phyloP scores from a whole-genome alignment of 306 rosid species.

The Neltuma alba region DNA sequence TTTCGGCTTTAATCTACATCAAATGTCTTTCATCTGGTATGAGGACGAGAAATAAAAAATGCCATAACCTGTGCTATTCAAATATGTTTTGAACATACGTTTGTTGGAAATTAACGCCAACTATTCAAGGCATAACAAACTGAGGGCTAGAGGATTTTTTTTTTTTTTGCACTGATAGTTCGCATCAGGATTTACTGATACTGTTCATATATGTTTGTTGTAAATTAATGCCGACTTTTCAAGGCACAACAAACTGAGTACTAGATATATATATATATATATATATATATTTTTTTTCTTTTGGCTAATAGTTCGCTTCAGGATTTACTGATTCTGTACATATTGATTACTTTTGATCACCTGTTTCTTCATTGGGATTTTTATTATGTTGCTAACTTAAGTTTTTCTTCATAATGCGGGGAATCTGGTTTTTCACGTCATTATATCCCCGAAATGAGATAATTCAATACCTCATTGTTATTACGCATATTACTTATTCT shows the following conservation, averaged over 20 bases:
- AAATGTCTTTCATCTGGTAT: conserved; percentile 23
- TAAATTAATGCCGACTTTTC: too few species aligned
- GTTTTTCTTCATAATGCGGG: conserved; percentile 14
- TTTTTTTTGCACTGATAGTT: too few species aligned
- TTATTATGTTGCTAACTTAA: background rate
- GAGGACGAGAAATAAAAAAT: conserved; percentile 10
- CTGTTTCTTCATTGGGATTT: conserved; percentile 20
- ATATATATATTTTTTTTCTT: too few species aligned
- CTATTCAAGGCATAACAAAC: conserved; percentile 14
- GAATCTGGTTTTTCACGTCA: conserved; percentile 24
- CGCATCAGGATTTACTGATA: too few species aligned
- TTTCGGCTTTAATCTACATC: conserved; percentile 13
- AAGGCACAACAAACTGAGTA: too few species aligned
- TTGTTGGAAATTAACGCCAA: background rate
- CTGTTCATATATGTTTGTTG: too few species aligned
- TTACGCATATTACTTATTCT: conserved; percentile 13
- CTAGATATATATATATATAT: too few species aligned
- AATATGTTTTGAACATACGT: background rate
- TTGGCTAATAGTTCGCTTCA: conserved; percentile 5
- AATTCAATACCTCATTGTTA: conserved; percentile 19
- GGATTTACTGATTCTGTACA: conserved; percentile 3
- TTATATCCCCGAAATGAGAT: background rate
- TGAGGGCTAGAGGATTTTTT: background rate
- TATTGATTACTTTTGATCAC: conserved; percentile 23
- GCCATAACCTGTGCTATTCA: conserved; percentile 6